Evolutionary conservation across 2,329 filamentous ascomycete genomes (phyloP), one percentile per base, ranked within the genome.

Genomic region (Alternaria arborescens): DNA sequence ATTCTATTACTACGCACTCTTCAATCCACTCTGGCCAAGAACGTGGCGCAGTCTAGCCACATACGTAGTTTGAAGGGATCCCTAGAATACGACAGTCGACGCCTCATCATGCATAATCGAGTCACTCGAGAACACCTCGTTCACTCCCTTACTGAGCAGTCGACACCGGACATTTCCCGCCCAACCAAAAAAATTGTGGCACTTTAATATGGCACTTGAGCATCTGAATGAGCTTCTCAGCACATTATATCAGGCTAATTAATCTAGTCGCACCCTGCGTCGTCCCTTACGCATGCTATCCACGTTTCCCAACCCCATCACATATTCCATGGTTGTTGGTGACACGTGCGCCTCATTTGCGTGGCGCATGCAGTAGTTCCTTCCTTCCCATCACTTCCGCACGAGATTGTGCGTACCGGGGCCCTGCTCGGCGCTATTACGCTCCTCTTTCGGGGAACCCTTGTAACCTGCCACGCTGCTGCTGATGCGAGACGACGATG

Each of bases 401-500:
- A 36, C 14, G 28, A 48, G 18, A 36, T 48, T 50, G 36, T 30
- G 38, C 52, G 34, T 36, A 12, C 28, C 50, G 34, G 34, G 38
- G 18, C 43, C 51, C 12, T 41, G 28, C 5, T 56, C 44, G 53
- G 56, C 52, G 40, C 46, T 57, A 61, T 44, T 46, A 44, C 60
- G 22, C 22, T 22, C 22, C 22, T 22, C 22, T 22, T 22, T 22
- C 22, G 53, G 52, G 42, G 46, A 24, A 16, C 46, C 40, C 54
- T 52, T 38, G 52, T 48, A 56, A 20, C 12, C 26, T 11, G 46
- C 30, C 30, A 36, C 46, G 18, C 22, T 34, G 46, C 46, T 41
- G 16, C 46, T 41, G 16, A 41, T 59, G 63, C 72, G 75, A 74
- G 71, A 77, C 74, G 61, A n/a, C 51, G 44, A 48, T 76, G 74